Evolutionary conservation across 2,329 filamentous ascomycete species (phyloP), one percentile per base, ranked within the genome.

Genomic region (Paecilomyces dactylethromorphus): DNA sequence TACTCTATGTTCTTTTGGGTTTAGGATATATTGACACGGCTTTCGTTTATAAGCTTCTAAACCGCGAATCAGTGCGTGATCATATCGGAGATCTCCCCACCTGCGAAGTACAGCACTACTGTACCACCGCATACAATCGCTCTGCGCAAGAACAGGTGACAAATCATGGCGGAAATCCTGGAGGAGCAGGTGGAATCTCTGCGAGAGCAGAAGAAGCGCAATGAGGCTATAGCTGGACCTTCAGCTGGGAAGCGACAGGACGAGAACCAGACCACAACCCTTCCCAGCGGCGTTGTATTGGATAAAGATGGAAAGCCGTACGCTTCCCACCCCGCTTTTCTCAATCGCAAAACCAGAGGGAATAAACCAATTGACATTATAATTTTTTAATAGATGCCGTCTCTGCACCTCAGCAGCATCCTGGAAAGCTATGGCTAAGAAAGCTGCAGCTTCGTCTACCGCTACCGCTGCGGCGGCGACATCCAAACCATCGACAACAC

Each of bases 231-330:
- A 49, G 39, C 21, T 29, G 55, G 60, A 39, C 61, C 63, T 3
- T 62, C 66, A 5, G 61, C 64, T 18, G 62, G 65, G 26, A 51
- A 67, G 12, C 63, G 65, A 61, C 65, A 71, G 35, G 62, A 45
- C 5, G 39, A 64, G 33, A 61, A 67, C 29, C 33, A 57, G 6
- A 31, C 59, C n/a, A 67, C 71, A 58, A 70, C 70, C 33, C 63
- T 74, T 21, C 74, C 76, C n/a, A 78, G 76, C 53, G 78, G 78
- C n/a, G 74, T 80, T n/a, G 75, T 80, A 2, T 68, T 81, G 53
- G 79, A 75, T 58, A 78, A 79, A 62, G 77, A 80, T 67, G 79
- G 79, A 57, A 81, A 81, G 66, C 78, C 78, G 78, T 81, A 69
- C 33, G 77, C 68, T 58, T 8, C 13, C 13, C 21, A 13, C 33